A percentile compares a stretch with the other conserved stretches of the same genome.
These are phyloP conservation scores for Byssochlamys sp. DNA, from an alignment of 2,329 filamentous ascomycete species.

Conservation along the genomic window DNA sequence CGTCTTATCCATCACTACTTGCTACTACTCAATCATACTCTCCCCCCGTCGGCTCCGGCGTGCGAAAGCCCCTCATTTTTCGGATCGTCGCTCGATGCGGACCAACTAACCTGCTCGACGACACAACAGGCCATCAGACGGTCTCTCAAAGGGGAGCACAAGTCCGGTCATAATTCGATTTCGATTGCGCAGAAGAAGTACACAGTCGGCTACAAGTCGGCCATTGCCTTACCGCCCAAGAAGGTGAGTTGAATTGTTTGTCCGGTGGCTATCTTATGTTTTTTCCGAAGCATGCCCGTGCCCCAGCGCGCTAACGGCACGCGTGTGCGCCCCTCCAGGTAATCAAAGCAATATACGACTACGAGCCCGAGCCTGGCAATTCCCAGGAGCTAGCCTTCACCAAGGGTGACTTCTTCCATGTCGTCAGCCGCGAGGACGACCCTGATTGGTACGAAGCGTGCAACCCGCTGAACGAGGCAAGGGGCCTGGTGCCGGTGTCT, in stretches of 20 bases:
- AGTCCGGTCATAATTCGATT: slow-evolving; percentile 64
- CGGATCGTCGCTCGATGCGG: slow-evolving; percentile 9
- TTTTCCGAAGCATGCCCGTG: slow-evolving; percentile 1
- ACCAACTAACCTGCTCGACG: not conserved
- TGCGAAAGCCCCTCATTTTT: slow-evolving; percentile 7
- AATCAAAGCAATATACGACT: slow-evolving; percentile 92
- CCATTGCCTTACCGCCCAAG: slow-evolving; percentile 82
- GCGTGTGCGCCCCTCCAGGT: slow-evolving; percentile 49
- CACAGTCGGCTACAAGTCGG: slow-evolving; percentile 50
- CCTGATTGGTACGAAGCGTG: slow-evolving; percentile 96
- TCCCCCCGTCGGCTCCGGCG: not conserved
- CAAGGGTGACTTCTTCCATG: slow-evolving; percentile 94
- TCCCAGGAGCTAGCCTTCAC: slow-evolving; percentile 78
- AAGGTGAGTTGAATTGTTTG: slow-evolving; percentile 54
- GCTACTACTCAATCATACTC: not conserved
- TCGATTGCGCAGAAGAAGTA: slow-evolving; percentile 26
- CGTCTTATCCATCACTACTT: slow-evolving; percentile 1
- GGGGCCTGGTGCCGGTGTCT: slow-evolving; percentile 82
- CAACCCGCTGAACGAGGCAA: slow-evolving; percentile 73
- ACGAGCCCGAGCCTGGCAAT: slow-evolving; percentile 59
- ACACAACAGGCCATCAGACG: slow-evolving; percentile 61
- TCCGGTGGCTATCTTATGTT: not conserved
- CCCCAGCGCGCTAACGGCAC: slow-evolving; percentile 1
- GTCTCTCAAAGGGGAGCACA: slow-evolving; percentile 72
- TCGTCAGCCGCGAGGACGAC: slow-evolving; percentile 91